Evolutionary conservation across 768 basidiomycete genomes (phyloP).

Genomic region (Lentinula edodes): DNA sequence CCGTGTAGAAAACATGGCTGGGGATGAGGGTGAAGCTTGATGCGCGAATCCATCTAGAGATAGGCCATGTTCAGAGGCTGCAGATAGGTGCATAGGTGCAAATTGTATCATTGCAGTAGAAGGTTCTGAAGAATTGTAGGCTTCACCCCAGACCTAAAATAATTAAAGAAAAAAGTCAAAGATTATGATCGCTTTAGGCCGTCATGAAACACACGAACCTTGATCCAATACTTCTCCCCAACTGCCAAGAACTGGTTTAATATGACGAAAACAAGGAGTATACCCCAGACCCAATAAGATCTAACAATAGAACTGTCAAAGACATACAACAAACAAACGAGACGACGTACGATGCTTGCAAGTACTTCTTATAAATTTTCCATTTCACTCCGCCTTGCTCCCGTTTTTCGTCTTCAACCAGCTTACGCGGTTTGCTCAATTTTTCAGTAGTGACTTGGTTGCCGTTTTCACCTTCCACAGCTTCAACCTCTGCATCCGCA

Average conservation of each 20-base stretch:
- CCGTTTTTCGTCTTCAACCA: constrained; percentile 78
- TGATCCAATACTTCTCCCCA: constrained; percentile 72
- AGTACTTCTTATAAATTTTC: constrained; percentile 60
- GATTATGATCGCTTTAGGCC: background rate
- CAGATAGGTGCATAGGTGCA: constrained; percentile 22
- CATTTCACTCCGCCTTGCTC: constrained; percentile 82
- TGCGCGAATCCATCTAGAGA: constrained; percentile 24
- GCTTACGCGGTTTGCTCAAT: constrained; percentile 60
- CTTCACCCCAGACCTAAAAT: constrained; percentile 64
- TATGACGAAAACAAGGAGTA: constrained; percentile 44
- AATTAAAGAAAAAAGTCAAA: background rate
- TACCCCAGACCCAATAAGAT: constrained; percentile 64
- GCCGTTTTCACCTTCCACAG: constrained; percentile 18
- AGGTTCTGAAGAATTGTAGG: constrained; percentile 29
- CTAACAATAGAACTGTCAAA: constrained; percentile 22
- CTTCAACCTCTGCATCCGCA: constrained; percentile 17
- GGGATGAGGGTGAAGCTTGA: background rate
- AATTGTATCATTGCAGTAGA: constrained; percentile 23
- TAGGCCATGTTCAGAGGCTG: constrained; percentile 31
- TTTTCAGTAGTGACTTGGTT: constrained; percentile 21
- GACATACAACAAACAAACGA: background rate
- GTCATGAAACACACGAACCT: constrained; percentile 27
- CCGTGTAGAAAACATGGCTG: constrained; percentile 8
- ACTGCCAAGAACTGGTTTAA: constrained; percentile 48
- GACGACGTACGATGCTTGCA: constrained; percentile 60